Evolutionary conservation across 2,329 filamentous ascomycete species (phyloP).

Genomic region (Paracamarosporium sp.): DNA sequence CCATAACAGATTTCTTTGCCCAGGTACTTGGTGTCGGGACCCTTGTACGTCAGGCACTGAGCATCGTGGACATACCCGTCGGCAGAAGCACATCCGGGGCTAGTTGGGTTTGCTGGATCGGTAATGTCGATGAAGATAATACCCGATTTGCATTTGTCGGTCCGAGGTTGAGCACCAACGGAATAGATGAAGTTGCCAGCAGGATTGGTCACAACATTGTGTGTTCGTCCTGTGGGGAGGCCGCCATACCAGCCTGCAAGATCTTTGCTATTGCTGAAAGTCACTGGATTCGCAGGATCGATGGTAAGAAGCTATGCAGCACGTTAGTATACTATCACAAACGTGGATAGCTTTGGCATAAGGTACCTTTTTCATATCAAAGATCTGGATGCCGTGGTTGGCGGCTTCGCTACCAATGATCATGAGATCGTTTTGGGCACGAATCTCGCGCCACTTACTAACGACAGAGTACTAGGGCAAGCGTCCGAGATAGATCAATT

Average conservation of each 20-base stretch:
- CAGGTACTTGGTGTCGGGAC: slow-evolving; percentile 57
- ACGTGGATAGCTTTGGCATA: too few species aligned
- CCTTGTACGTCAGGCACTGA: slow-evolving; percentile 64
- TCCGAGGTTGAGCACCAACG: slow-evolving; percentile 43
- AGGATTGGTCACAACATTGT: slow-evolving; percentile 49
- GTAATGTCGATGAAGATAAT: slow-evolving; percentile 66
- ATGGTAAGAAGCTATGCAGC: slow-evolving; percentile 42
- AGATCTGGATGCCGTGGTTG: slow-evolving; percentile 66
- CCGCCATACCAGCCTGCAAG: slow-evolving; percentile 42
- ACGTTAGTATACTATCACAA: too few species aligned
- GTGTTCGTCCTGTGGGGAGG: slow-evolving; percentile 45
- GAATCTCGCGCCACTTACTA: slow-evolving; percentile 62
- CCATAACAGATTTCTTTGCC: slow-evolving; percentile 64
- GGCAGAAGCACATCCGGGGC: slow-evolving; percentile 59
- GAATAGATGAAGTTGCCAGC: slow-evolving; percentile 47
- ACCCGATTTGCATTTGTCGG: slow-evolving; percentile 56
- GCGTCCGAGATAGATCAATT: slow-evolving; percentile 61
- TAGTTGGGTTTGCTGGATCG: slow-evolving; percentile 60
- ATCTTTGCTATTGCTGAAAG: slow-evolving; percentile 44
- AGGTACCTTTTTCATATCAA: slow-evolving; percentile 53
- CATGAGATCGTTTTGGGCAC: slow-evolving; percentile 53
- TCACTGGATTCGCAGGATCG: slow-evolving; percentile 43
- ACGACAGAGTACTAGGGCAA: slow-evolving; percentile 56
- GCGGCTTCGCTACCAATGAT: slow-evolving; percentile 46
- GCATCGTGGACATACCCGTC: slow-evolving; percentile 69